phyloP scores from a whole-genome alignment of 306 rosid genomes.

The Sphenostylis stenocarpa region DNA sequence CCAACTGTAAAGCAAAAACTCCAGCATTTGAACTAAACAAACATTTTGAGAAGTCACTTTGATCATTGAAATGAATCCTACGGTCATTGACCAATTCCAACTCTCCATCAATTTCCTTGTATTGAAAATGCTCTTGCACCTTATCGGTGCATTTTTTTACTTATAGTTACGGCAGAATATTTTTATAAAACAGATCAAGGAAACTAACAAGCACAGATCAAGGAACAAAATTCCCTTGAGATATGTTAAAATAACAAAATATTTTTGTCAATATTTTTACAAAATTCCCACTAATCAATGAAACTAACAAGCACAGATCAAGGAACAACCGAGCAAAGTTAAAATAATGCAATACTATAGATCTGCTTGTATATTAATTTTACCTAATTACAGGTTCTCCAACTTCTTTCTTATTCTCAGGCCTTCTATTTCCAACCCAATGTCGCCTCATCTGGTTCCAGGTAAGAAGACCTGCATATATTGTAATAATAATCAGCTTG shows the following conservation, averaged over 20 bases:
- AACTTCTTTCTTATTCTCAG: conserved; percentile 36
- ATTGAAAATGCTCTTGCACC: not conserved
- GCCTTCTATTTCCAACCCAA: conserved; percentile 63
- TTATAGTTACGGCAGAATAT: not conserved
- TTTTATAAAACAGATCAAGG: not conserved
- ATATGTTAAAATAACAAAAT: too few relatives aligned
- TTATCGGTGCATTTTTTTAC: not conserved
- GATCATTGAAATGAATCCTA: conserved; percentile 2
- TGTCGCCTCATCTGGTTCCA: conserved; percentile 80
- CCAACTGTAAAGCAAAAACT: conserved; percentile 56
- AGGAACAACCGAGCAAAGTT: conserved; percentile 1
- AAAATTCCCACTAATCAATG: not conserved
- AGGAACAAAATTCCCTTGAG: too few relatives aligned
- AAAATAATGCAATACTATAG: not conserved
- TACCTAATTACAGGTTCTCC: conserved; percentile 74
- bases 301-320: not conserved
- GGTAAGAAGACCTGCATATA: conserved; percentile 69
- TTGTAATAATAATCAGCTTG: conserved; percentile 14
- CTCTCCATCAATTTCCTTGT: not conserved
- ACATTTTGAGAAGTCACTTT: conserved; percentile 2
- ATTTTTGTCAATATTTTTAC: too few relatives aligned
- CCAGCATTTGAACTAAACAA: conserved; percentile 20
- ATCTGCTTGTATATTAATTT: conserved; percentile 22
- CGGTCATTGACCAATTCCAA: not conserved
- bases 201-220: not conserved